phyloP scores from a whole-genome alignment of 495 filamentous ascomycete genomes.

The Lophiotrema nucula region DNA sequence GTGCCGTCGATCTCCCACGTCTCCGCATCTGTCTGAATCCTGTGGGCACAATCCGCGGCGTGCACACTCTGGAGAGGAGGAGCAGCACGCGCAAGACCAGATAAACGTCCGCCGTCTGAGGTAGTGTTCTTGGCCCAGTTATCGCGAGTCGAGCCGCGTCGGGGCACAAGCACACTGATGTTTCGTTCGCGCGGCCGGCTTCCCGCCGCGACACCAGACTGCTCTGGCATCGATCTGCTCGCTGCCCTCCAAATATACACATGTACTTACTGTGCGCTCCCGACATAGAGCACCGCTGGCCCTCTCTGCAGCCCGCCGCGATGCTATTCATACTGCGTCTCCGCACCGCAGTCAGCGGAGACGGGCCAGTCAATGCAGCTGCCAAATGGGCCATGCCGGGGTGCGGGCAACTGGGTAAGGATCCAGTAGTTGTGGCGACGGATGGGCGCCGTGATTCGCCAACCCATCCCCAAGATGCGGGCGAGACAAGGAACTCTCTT shows the following conservation, averaged over 20 bases:
- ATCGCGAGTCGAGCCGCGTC: background rate
- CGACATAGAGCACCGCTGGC: background rate
- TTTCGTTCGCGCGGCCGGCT: background rate
- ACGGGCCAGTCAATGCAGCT: background rate
- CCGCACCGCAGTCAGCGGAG: background rate
- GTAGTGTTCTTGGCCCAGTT: background rate
- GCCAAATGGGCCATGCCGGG: background rate
- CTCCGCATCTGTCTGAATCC: background rate
- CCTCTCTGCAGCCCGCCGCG: background rate
- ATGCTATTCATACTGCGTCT: background rate
- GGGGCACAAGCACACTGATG: background rate
- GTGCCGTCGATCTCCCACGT: background rate
- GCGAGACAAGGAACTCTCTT: background rate
- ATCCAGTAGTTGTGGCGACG: background rate
- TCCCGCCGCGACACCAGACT: background rate
- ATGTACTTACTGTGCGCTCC: too few relatives aligned
- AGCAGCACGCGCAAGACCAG: background rate
- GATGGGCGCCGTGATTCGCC: background rate
- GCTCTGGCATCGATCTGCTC: background rate
- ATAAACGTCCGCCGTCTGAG: constrained; percentile 4
- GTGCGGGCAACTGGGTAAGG: background rate
- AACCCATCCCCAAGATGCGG: background rate
- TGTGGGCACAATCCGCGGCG: background rate
- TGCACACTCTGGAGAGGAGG: background rate
- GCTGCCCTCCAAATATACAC: background rate